Base-by-base conservation (phyloP, 495 filamentous ascomycete species). In the Talaromyces liani region DNA sequence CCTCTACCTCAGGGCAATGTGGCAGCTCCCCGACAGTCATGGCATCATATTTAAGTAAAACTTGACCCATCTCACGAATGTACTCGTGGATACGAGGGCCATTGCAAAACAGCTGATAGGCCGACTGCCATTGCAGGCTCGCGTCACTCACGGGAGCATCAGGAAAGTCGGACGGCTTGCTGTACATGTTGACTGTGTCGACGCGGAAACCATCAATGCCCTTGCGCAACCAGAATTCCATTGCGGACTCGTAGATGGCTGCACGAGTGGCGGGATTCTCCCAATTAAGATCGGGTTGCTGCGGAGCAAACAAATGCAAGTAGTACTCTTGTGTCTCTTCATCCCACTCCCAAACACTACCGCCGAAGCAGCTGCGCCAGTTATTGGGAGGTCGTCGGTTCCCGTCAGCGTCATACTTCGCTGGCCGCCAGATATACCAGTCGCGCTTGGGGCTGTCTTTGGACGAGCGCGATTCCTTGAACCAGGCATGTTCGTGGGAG, bases 361-460 rank as follows among this genome's bases (percentile, higher is more conserved):
- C 80, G 10, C 80, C 82, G 33, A 86, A 83, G 25, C 80, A 75
- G 63, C 73, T 71, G 29, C 77, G 75, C 81, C 82, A 87, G 68
- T 87, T 87, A 61, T 84, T 87, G 0, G 84, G 84, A 0, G 84
- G 84, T n/a, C 70, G 68, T 5, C 80, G 77, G 3, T 75, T 77
- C n/a, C 84, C 84, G 27, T 79, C 64, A 1, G 67, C 65, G 61
- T 83, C 79, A 61, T 79, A 79, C 29, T 72, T 73, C 0, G 83
- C 71, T 9, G 77, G 74, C 61, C 78, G 77, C 84, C 84, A 87
- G 67, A 86, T 82, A 59, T 87, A 87, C 84, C 84, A 87, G 65
- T 82, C 77, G 8, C 83, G 79, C 56, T 86, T 85, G 8, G 82
- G 67, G 58, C 70, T 76, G 24, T 64, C 64, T 64, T 74, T 77